These are phyloP conservation scores for Pinus taeda DNA, from an alignment of 75 land plant species.

Conservation along the genomic window DNA sequence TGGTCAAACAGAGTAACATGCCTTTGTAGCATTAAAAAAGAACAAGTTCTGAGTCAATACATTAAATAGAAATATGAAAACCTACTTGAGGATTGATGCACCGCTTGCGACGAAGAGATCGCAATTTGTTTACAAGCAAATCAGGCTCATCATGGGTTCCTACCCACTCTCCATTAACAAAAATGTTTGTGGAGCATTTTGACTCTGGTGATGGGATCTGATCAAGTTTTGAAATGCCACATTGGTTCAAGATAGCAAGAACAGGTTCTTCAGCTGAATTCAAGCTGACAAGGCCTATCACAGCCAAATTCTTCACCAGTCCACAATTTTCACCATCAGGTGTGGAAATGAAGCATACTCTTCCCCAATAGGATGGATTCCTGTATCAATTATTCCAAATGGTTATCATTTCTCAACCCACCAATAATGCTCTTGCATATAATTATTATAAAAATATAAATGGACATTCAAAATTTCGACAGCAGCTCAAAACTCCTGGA, in stretches of 20 bases:
- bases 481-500: background rate
- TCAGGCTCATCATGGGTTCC: slow-evolving; percentile 50
- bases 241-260: slow-evolving; percentile 34
- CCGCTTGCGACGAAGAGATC: slow-evolving; percentile 42
- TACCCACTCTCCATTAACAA: slow-evolving; percentile 83
- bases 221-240: slow-evolving; percentile 52
- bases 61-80: background rate
- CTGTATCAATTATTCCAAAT: slow-evolving; percentile 33
- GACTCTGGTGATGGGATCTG: slow-evolving; percentile 24
- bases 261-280: slow-evolving; percentile 27
- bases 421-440: background rate
- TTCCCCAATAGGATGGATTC: slow-evolving; percentile 83
- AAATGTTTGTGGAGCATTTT: slow-evolving; percentile 43
- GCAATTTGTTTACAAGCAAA: slow-evolving; percentile 35
- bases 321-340: slow-evolving; percentile 97
- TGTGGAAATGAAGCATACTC: slow-evolving; percentile 84
- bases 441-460: background rate
- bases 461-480: background rate
- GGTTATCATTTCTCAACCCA: background rate
- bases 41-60: background rate
- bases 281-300: slow-evolving; percentile 62
- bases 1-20: background rate
- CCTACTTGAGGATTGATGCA: slow-evolving; percentile 15
- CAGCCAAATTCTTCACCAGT: slow-evolving; percentile 84
- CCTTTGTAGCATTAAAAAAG: background rate